Percentiles rank a stretch among this genome's conserved stretches.
phyloP scores from a whole-genome alignment of 345 rosid genomes.

The Barbarea vulgaris region DNA sequence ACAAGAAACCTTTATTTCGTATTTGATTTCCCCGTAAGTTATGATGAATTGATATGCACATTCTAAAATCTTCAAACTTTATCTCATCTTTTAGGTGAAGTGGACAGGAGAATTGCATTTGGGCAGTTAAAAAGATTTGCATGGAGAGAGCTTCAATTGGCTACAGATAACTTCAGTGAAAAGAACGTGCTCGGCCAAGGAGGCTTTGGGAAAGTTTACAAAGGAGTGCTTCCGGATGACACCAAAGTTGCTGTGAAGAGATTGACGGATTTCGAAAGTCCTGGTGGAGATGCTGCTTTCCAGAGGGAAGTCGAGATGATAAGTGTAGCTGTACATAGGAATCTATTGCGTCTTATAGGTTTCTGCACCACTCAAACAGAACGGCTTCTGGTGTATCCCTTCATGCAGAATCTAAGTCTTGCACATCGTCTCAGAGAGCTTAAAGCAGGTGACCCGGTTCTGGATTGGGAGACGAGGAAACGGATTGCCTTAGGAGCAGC shows the following conservation, averaged over 20 bases:
- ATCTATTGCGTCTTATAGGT: slow-evolving; percentile 83
- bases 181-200: slow-evolving; percentile 93
- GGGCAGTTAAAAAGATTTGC: slow-evolving; percentile 91
- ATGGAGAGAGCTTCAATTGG: slow-evolving; percentile 90
- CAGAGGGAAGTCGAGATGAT: slow-evolving; percentile 98
- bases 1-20: neutral
- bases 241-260: slow-evolving; percentile 93
- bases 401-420: slow-evolving; percentile 91
- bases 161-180: slow-evolving; percentile 85
- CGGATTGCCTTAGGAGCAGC: slow-evolving; percentile 89
- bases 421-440: slow-evolving; percentile 87
- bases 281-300: slow-evolving; percentile 93
- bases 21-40: no score
- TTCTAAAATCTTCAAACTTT: slow-evolving; percentile 13
- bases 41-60: no score
- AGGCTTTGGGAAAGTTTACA: slow-evolving; percentile 95
- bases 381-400: slow-evolving; percentile 91
- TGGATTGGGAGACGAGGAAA: slow-evolving; percentile 84
- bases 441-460: slow-evolving; percentile 76
- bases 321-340: slow-evolving; percentile 94
- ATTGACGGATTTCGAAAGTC: slow-evolving; percentile 87
- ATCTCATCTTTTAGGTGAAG: slow-evolving; percentile 66
- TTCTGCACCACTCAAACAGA: slow-evolving; percentile 95
- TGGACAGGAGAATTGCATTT: slow-evolving; percentile 89
- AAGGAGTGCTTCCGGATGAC: slow-evolving; percentile 77